Percentiles rank a stretch among this genome's conserved stretches.
phyloP scores from a whole-genome alignment of 2,329 filamentous ascomycete species.

The Aaosphaeria pasadenensis region DNA sequence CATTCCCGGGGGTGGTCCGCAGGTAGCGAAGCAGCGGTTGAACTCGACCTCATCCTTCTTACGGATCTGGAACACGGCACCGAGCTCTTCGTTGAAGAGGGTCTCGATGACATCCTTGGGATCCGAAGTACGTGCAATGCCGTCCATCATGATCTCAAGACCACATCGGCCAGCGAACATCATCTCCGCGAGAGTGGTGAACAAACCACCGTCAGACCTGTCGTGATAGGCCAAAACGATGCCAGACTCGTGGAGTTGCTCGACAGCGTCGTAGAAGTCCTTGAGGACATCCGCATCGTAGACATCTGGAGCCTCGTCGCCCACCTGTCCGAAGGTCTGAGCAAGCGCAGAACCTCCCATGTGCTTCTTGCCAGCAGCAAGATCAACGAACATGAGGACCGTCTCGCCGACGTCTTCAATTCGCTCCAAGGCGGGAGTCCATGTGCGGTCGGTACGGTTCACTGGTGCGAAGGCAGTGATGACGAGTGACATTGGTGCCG shows the following conservation, averaged over 20 bases:
- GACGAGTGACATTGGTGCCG: slow-evolving; percentile 84
- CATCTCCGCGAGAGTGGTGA: slow-evolving; percentile 93
- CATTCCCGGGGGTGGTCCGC: slow-evolving; percentile 75
- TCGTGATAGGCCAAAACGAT: slow-evolving; percentile 93
- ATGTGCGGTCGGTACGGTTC: slow-evolving; percentile 77
- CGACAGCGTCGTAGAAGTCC: slow-evolving; percentile 88
- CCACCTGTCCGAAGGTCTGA: slow-evolving; percentile 83
- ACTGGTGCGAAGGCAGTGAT: slow-evolving; percentile 90
- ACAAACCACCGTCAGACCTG: slow-evolving; percentile 84
- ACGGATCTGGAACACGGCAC: slow-evolving; percentile 91
- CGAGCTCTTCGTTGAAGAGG: slow-evolving; percentile 94
- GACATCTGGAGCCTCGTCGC: slow-evolving; percentile 81
- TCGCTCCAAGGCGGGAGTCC: slow-evolving; percentile 85
- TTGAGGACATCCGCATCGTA: slow-evolving; percentile 76
- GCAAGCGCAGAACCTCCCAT: slow-evolving; percentile 89
- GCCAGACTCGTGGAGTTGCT: slow-evolving; percentile 62
- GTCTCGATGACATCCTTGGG: slow-evolving; percentile 67
- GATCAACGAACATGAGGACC: slow-evolving; percentile 84
- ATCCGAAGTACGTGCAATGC: slow-evolving; percentile 60
- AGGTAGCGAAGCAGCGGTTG: slow-evolving; percentile 86
- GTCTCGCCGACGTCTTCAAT: slow-evolving; percentile 87
- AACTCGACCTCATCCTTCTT: slow-evolving; percentile 82
- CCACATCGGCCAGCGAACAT: slow-evolving; percentile 95
- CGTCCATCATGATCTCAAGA: slow-evolving; percentile 79
- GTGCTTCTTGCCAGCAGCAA: slow-evolving; percentile 75